Evolutionary conservation across 2,329 filamentous ascomycete species (phyloP).

Genomic region (Monosporascus sp.): DNA sequence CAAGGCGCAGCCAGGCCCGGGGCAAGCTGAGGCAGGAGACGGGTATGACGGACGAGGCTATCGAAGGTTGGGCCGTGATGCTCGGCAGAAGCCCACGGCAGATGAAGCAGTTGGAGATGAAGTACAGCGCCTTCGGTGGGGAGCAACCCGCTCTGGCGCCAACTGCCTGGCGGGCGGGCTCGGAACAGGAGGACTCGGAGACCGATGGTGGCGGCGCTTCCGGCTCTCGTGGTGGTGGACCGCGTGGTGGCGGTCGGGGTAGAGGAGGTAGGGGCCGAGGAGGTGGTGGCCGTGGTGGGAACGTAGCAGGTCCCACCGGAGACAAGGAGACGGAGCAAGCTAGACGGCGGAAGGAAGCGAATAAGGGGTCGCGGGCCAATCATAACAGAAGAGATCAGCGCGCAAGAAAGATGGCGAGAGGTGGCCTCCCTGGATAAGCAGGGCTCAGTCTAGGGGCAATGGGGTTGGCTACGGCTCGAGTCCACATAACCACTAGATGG

Average conservation of each 20-base stretch:
- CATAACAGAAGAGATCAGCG: conserved; percentile 74
- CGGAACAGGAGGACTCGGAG: conserved; percentile 53
- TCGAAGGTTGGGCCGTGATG: conserved; percentile 95
- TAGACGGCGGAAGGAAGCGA: conserved; percentile 72
- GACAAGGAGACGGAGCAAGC: conserved; percentile 69
- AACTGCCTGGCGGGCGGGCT: conserved; percentile 59
- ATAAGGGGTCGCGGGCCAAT: conserved; percentile 76
- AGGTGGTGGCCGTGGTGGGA: conserved; percentile 49
- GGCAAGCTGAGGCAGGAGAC: conserved; percentile 66
- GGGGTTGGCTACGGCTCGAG: background rate
- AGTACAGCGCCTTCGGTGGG: conserved; percentile 61
- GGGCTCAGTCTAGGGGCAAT: background rate
- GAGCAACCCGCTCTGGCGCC: conserved; percentile 59
- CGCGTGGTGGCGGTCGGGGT: conserved; percentile 40
- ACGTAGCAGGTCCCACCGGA: conserved; percentile 58
- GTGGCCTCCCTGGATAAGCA: conserved; percentile 29
- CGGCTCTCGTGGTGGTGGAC: conserved; percentile 39
- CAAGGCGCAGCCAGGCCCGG: conserved; percentile 59
- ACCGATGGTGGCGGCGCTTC: conserved; percentile 35
- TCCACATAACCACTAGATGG: background rate
- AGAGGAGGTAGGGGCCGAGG: conserved; percentile 43
- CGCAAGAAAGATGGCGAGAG: conserved; percentile 60
- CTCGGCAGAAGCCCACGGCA: conserved; percentile 65
- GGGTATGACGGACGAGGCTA: conserved; percentile 85
- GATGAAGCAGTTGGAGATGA: conserved; percentile 64